phyloP scores from a whole-genome alignment of 345 rosid genomes.

The Linum usitatissimum region DNA sequence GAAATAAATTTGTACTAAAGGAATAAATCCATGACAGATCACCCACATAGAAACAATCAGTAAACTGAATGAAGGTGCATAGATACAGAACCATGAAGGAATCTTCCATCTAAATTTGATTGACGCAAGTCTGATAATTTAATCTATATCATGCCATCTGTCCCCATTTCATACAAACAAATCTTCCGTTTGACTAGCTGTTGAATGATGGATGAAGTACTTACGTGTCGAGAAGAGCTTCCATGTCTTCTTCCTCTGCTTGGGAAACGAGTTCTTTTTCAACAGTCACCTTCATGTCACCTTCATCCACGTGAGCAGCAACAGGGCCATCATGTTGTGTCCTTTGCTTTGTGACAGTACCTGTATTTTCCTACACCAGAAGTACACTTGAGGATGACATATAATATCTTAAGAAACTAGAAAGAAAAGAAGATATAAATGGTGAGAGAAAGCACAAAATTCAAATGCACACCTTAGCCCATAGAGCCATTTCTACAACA shows the following conservation, averaged over 20 bases:
- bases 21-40: too few relatives aligned
- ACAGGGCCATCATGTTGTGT: slow-evolving; percentile 63
- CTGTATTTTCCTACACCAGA: slow-evolving; percentile 67
- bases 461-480: slow-evolving; percentile 77
- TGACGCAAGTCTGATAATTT: neutral
- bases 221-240: slow-evolving; percentile 92
- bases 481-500: slow-evolving; percentile 91
- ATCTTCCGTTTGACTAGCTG: too few relatives aligned
- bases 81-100: neutral
- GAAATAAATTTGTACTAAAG: too few relatives aligned
- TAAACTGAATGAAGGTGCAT: neutral
- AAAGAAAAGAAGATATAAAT: neutral
- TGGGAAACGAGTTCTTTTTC: slow-evolving; percentile 94
- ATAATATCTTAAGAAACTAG: neutral
- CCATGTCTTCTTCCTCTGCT: slow-evolving; percentile 99
- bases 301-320: slow-evolving; percentile 46
- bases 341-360: slow-evolving; percentile 50
- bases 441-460: slow-evolving; percentile 7
- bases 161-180: neutral
- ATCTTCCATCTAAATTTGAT: neutral
- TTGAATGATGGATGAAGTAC: slow-evolving; percentile 18
- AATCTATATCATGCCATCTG: neutral
- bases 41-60: neutral
- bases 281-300: slow-evolving; percentile 76
- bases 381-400: neutral